phyloP scores from a whole-genome alignment of 2,329 filamentous ascomycete species.

The Knufia petricola region DNA sequence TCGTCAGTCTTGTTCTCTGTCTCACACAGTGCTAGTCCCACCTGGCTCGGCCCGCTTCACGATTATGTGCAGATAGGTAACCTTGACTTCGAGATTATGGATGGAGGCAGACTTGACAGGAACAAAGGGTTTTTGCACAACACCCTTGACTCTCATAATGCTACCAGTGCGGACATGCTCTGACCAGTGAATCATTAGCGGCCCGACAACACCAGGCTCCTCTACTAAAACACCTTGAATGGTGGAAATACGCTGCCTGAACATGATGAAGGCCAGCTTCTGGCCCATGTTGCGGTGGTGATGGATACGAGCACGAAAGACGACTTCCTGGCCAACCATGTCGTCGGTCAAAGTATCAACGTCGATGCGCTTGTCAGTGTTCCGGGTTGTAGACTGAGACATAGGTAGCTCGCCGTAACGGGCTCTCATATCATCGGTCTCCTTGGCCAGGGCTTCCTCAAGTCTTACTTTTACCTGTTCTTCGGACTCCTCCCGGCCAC shows the following conservation, averaged over 20 bases:
- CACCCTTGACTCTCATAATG: slow-evolving; percentile 66
- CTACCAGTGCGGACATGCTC: slow-evolving; percentile 72
- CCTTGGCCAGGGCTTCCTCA: slow-evolving; percentile 42
- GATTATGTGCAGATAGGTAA: slow-evolving; percentile 56
- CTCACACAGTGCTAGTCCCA: slow-evolving; percentile 9
- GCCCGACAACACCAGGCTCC: slow-evolving; percentile 52
- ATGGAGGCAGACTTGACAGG: slow-evolving; percentile 66
- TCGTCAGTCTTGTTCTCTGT: slow-evolving; percentile 10
- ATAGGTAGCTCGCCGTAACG: slow-evolving; percentile 50
- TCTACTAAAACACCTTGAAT: slow-evolving; percentile 71
- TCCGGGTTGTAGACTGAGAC: slow-evolving; percentile 47
- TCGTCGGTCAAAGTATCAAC: slow-evolving; percentile 43
- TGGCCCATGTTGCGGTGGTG: slow-evolving; percentile 73
- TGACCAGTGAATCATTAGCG: slow-evolving; percentile 76
- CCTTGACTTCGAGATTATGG: slow-evolving; percentile 64
- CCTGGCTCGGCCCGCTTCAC: slow-evolving; percentile 48
- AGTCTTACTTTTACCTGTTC: slow-evolving; percentile 33
- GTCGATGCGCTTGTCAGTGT: slow-evolving; percentile 38
- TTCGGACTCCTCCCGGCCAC: slow-evolving; percentile 31
- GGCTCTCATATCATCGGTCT: slow-evolving; percentile 49
- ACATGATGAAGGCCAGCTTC: slow-evolving; percentile 73
- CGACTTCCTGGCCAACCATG: slow-evolving; percentile 50
- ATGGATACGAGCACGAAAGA: slow-evolving; percentile 64
- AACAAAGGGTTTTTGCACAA: slow-evolving; percentile 62
- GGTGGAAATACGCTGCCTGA: slow-evolving; percentile 73